Evolutionary conservation across 2,329 filamentous ascomycete species (phyloP), one percentile per base, ranked within the genome.

Genomic region (Arthrobotrys megalospora): DNA sequence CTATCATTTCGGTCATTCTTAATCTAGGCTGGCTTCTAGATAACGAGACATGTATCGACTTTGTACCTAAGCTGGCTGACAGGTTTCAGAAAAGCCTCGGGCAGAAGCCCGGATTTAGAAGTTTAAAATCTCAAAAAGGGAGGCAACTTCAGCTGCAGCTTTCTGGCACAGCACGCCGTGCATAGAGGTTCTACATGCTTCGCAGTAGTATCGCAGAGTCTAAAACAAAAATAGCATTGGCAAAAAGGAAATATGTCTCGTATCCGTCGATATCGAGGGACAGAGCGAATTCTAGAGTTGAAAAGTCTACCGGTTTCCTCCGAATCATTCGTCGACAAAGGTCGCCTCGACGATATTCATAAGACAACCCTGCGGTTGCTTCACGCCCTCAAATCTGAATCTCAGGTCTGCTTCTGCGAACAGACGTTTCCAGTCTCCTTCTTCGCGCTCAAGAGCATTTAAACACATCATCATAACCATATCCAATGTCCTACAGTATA

Each of bases 401-500:
- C 80, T 80, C 10, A 52, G 36, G 77, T 82, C 82, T 1, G 80
- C 82, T 34, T 66, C 66, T 24, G 47, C 79, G 11, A 85, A 79
- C 21, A 85, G 45, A 0, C 71, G 72, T 48, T 80, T 81, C 83
- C 83, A 85, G 14, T 85, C 83, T 0, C 80, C 81, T 41, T 83
- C 32, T 8, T 83, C 82, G n/a, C 84, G 79, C 75, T 85, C 84
- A 24, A 81, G 71, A 12, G 82, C 82, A 76, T 85, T 85, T 48
- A 85, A 84, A 5, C 76, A 80, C 79, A 84, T 82, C 80, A 82
- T 58, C 84, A 85, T 84, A 1, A 82, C 83, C 79, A 85, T 58
- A 75, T 85, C 84, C 19, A 83, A 78, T 3, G 80, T 82, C 6
- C 84, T 81, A 60, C 16, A 34, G 3, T 75, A 67, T 73, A 84